Base-by-base conservation (phyloP, 306 rosid genomes). In the Corylus heterophylla region DNA sequence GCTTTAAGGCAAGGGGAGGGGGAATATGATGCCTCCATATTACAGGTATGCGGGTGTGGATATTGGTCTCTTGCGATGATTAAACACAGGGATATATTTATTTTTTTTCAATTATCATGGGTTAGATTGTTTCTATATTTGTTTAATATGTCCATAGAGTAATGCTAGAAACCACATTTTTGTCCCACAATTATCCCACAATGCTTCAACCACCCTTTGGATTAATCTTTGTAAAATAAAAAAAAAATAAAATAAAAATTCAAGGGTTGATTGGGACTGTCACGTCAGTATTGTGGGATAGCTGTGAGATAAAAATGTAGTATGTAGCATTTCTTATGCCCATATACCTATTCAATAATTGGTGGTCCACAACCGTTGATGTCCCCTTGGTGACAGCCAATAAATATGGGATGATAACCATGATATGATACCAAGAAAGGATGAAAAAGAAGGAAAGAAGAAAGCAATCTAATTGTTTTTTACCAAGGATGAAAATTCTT, bases 1-100 rank as follows among this genome's bases (percentile, higher is more conserved):
- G 85, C 94, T 83, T 87, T 92, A 80, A 71, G 83, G 49, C 84
- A 94, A 50, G 97, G 98, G 51, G 93, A 83, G 78, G 74, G 81
- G 80, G 93, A 91, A 80, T 90, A 84, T 69, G 97, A 93, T 82
- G 83, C 88, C 83, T 88, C 94, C 50, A 51, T 73, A 75, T 85
- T 95, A 76, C 92, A 95, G 97, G 98, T 90, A 83, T 48, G 74
- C 35, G 14, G 71, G 17, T 75, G 58, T 74, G 61, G 44, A 48
- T 71, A 37, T 74, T 22, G 68, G 25, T 48, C 37, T 59, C 22
- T 68, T 52, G 42, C 61, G 52, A 47, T 42, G 79, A 8, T 49
- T 11, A 49, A 11, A 49, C 16, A 49, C 4, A 2, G 16, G 13
- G 13, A 12, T 2, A 22, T 49, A 4, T 54, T 7, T 18, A 18